A percentile compares a stretch with the other conserved stretches of the same genome.
Conservation (phyloP, 139 green algal genomes). For the Nannochloris sp. region DNA sequence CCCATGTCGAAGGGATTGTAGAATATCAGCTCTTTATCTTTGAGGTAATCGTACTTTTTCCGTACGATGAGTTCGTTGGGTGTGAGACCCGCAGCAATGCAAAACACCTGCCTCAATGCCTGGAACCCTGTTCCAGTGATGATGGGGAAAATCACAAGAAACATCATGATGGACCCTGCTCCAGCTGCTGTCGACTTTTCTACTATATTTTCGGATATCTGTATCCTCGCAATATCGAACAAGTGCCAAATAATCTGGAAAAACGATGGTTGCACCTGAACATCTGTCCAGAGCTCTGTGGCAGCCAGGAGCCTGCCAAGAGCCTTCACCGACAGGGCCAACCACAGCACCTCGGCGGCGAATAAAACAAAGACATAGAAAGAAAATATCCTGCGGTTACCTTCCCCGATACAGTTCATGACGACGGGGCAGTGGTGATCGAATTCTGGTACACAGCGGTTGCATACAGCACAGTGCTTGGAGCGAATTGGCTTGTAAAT, state of each 20-base stretch:
- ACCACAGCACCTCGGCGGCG: constrained; percentile 30
- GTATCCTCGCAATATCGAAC: too few relatives aligned
- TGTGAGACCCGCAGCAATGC: constrained; percentile 51
- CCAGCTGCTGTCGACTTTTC: not conserved
- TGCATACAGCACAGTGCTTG: constrained; percentile 42
- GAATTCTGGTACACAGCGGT: constrained; percentile 37
- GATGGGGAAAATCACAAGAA: constrained; percentile 11
- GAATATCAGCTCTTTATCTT: constrained; percentile 16
- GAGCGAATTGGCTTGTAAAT: constrained; percentile 38
- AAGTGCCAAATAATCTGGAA: too few relatives aligned
- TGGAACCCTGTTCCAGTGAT: constrained; percentile 21
- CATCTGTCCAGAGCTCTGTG: too few relatives aligned
- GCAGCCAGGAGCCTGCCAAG: not conserved
- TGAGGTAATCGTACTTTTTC: constrained; percentile 45
- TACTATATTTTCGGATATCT: not conserved
- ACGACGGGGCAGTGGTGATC: constrained; percentile 57
- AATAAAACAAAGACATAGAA: constrained; percentile 29
- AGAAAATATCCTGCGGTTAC: constrained; percentile 37
- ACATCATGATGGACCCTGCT: not conserved
- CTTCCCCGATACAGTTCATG: constrained; percentile 38
- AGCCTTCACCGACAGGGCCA: constrained; percentile 19
- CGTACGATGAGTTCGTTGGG: constrained; percentile 47
- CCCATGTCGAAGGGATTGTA: constrained; percentile 41
- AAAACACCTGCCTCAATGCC: constrained; percentile 23
- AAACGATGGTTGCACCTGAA: too few relatives aligned